These are phyloP conservation scores for Alternaria viburni DNA, from an alignment of 2,329 filamentous ascomycete genomes.

Conservation along the genomic window DNA sequence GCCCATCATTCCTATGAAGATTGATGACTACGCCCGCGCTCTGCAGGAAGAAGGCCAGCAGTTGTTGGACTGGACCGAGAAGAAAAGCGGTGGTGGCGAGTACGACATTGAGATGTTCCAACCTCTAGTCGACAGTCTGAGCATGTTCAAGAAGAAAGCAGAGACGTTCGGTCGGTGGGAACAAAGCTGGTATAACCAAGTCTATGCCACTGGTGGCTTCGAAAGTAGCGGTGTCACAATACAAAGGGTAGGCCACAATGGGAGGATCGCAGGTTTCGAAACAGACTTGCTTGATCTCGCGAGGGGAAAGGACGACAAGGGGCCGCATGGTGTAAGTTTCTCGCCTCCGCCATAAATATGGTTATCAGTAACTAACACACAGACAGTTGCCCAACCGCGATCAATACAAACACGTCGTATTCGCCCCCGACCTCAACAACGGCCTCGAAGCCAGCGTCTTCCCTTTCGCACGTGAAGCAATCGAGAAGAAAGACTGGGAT, in stretches of 20 bases:
- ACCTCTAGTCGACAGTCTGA: slow-evolving; percentile 68
- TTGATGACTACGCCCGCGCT: slow-evolving; percentile 72
- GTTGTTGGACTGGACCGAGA: slow-evolving; percentile 68
- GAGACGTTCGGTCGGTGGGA: slow-evolving; percentile 78
- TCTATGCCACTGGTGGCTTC: slow-evolving; percentile 75
- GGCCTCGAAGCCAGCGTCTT: slow-evolving; percentile 70
- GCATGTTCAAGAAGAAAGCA: slow-evolving; percentile 65
- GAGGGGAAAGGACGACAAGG: slow-evolving; percentile 53
- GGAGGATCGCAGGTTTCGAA: slow-evolving; percentile 81
- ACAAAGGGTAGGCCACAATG: slow-evolving; percentile 77
- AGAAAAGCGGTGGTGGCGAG: slow-evolving; percentile 49
- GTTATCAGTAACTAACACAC: background rate
- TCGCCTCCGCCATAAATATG: background rate
- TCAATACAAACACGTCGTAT: slow-evolving; percentile 93
- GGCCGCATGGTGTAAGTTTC: slow-evolving; percentile 67
- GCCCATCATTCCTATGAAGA: slow-evolving; percentile 81
- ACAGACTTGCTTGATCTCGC: slow-evolving; percentile 80
- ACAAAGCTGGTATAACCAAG: slow-evolving; percentile 73
- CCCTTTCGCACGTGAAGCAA: slow-evolving; percentile 82
- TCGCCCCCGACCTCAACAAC: slow-evolving; percentile 81
- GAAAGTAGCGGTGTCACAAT: slow-evolving; percentile 73
- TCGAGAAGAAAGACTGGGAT: slow-evolving; percentile 74
- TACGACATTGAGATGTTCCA: slow-evolving; percentile 59
- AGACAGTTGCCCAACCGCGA: slow-evolving; percentile 74
- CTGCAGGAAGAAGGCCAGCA: slow-evolving; percentile 70